Percentiles rank a stretch among this genome's conserved stretches.
Evolutionary conservation across 106 monocot species (phyloP).

Genomic region (Narthecium ossifragum): DNA sequence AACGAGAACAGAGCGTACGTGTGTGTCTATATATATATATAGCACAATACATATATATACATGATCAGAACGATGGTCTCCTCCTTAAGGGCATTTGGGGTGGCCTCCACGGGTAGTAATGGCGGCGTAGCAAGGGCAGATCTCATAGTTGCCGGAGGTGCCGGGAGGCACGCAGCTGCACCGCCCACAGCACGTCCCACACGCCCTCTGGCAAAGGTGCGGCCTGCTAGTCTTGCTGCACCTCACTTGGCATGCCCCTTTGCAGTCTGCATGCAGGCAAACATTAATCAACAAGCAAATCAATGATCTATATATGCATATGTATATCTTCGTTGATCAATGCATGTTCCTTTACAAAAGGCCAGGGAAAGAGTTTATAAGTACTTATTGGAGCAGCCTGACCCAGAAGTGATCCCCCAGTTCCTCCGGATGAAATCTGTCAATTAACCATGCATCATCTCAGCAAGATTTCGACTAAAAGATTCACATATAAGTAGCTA

Average conservation of each 20-base stretch:
- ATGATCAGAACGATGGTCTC: neutral
- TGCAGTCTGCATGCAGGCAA: conserved; percentile 20
- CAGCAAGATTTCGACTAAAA: too few relatives aligned
- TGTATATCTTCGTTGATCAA: neutral
- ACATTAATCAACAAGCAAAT: neutral
- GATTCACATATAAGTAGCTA: too few relatives aligned
- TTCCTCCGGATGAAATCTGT: neutral
- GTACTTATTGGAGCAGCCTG: neutral
- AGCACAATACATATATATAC: neutral
- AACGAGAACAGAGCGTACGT: too few relatives aligned
- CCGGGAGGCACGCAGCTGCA: conserved; percentile 60
- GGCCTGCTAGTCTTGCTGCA: conserved; percentile 39
- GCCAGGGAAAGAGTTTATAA: neutral
- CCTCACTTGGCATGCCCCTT: conserved; percentile 18
- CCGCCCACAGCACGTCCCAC: conserved; percentile 37
- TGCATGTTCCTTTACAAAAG: neutral
- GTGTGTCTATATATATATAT: neutral
- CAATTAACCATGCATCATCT: neutral
- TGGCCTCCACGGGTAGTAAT: conserved; percentile 25
- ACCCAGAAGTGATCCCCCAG: neutral
- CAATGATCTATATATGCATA: too few relatives aligned
- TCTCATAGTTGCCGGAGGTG: conserved; percentile 34
- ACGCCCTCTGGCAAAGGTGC: conserved; percentile 38
- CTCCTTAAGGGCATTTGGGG: conserved; percentile 40
- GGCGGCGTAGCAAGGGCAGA: conserved; percentile 47